phyloP scores from a whole-genome alignment of 2,329 filamentous ascomycete species.

The Botryotinia narcissicola region DNA sequence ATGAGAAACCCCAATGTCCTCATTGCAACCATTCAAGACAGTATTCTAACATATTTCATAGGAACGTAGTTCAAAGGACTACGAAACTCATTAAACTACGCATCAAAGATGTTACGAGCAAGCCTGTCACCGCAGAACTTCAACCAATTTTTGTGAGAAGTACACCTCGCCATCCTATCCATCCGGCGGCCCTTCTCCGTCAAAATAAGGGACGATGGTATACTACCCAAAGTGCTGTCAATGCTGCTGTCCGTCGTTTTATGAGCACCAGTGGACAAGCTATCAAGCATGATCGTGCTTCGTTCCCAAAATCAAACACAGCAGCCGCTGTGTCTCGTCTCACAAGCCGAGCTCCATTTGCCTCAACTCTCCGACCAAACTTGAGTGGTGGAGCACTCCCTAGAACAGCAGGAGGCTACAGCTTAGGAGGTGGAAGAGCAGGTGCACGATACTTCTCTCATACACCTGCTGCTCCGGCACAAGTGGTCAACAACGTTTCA shows the following conservation, averaged over 20 bases:
- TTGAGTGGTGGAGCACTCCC: slow-evolving; percentile 83
- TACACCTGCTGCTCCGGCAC: slow-evolving; percentile 76
- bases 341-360: slow-evolving; percentile 78
- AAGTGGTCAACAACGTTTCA: slow-evolving; percentile 94
- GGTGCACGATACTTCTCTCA: slow-evolving; percentile 88
- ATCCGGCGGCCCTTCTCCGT: slow-evolving; percentile 59
- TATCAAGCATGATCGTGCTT: slow-evolving; percentile 49
- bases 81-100: slow-evolving; percentile 46
- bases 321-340: slow-evolving; percentile 58
- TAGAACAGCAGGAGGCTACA: slow-evolving; percentile 87
- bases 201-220: slow-evolving; percentile 64
- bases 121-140: slow-evolving; percentile 48
- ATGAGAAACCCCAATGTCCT: background rate
- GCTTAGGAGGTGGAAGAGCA: slow-evolving; percentile 65
- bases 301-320: slow-evolving; percentile 56
- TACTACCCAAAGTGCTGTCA: slow-evolving; percentile 55
- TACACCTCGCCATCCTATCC: slow-evolving; percentile 52
- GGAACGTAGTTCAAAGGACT: slow-evolving; percentile 48
- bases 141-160: slow-evolving; percentile 60
- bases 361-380: slow-evolving; percentile 84
- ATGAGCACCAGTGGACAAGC: slow-evolving; percentile 37
- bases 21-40: background rate
- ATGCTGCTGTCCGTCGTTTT: slow-evolving; percentile 46
- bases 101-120: slow-evolving; percentile 41
- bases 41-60: slow-evolving; percentile 34